Base-by-base conservation (phyloP, 495 filamentous ascomycete species). In the Hamigera avellanea region DNA sequence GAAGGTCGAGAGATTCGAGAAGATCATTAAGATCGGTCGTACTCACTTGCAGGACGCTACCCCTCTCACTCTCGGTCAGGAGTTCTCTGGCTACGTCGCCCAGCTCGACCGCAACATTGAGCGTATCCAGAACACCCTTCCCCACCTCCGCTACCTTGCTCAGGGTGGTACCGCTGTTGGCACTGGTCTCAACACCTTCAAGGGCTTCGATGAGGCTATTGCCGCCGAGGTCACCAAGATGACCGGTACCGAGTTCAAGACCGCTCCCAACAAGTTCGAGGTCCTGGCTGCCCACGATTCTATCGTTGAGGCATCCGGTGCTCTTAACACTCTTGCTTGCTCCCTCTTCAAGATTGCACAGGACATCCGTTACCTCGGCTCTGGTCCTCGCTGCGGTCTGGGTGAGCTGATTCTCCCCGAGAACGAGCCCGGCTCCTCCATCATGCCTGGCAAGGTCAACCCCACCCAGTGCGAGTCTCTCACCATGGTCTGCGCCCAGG, bases 401-500 rank as follows among this genome's bases (percentile, higher is more conserved):
- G 89, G 86, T 36, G 91, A 98, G 66, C 75, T 98, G 32, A 71
- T 68, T 43, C 76, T 98, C 17, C 91, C 91, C 26, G 91, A 98
- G 69, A 98, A 98, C 64, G 91, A 98, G 72, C 91, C 91, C 13
- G 91, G 91, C 32, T 83, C 76, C 49, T 91, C 83, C 37, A 96
- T 98, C 67, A 98, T 98, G 91, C 91, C 91, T 19, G 91, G 91
- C 48, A 98, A 98, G 72, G 91, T 98, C 50, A 98, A 98, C 72
- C 91, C 91, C 23, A 98, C 91, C 17, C 91, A 98, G 67, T 93
- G 86, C 65, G 91, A 98, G 72, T 83, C 88, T 26, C 66, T 98
- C 58, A 98, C 91, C 43, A 98, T 98, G 91, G 62, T 98, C 37
- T 95, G 88, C 68, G 75, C 86, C 2, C 91, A 98, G 61, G 93